These are phyloP conservation scores for Actinomucor elegans DNA, from an alignment of 371 early-diverging fungal species.

Conservation along the genomic window DNA sequence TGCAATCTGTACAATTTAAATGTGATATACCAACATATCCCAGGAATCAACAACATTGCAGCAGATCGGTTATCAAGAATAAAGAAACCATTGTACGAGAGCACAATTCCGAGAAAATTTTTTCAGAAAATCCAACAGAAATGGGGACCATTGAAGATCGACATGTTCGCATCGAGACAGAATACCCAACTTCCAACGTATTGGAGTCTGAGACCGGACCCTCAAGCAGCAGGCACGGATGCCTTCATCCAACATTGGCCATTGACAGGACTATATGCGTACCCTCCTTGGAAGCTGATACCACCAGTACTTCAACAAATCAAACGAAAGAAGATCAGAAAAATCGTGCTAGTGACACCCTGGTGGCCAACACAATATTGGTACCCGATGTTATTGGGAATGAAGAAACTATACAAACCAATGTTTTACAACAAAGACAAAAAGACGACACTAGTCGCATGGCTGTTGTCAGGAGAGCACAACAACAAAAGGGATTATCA, in stretches of 20 bases:
- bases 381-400: conserved; percentile 14
- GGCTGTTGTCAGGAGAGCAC: conserved; percentile 14
- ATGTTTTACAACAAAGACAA: conserved; percentile 1
- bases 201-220: conserved; percentile 8
- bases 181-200: conserved; percentile 7
- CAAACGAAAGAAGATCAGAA: conserved; percentile 1
- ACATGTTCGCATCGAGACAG: conserved; percentile 9
- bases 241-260: conserved; percentile 14
- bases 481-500: background rate
- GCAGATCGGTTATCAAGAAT: conserved; percentile 11
- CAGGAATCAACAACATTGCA: conserved; percentile 5
- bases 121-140: conserved; percentile 4
- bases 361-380: conserved; percentile 26
- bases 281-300: conserved; percentile 18
- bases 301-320: conserved; percentile 20
- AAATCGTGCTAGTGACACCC: conserved; percentile 24
- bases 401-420: background rate
- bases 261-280: conserved; percentile 4
- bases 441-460: conserved; percentile 14
- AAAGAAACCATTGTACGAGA: conserved; percentile 19
- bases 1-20: conserved; percentile 7
- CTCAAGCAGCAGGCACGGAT: conserved; percentile 1
- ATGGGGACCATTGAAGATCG: conserved; percentile 20
- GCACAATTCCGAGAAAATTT: background rate
- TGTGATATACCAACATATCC: conserved; percentile 18